These are phyloP conservation scores for Aureobasidium sp. DNA, from an alignment of 2,329 filamentous ascomycete species.

Conservation along the genomic window DNA sequence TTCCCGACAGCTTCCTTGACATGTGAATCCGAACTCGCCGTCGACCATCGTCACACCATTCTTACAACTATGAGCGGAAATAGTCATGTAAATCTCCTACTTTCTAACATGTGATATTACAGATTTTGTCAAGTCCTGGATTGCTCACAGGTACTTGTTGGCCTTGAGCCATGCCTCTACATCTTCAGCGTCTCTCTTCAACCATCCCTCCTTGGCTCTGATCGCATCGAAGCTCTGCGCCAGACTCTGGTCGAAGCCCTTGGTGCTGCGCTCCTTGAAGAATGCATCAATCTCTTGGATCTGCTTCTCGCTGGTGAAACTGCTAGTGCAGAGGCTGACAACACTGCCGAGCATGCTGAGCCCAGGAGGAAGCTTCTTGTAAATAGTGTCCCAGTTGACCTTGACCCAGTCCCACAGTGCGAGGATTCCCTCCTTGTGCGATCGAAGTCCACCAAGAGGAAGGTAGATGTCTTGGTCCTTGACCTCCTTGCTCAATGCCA, in stretches of 20 bases:
- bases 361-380: slow-evolving; percentile 73
- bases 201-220: slow-evolving; percentile 73
- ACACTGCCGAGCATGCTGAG: slow-evolving; percentile 78
- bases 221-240: slow-evolving; percentile 85
- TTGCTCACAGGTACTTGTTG: slow-evolving; percentile 48
- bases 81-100: neutral
- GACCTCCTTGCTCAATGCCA: slow-evolving; percentile 71
- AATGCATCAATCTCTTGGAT: slow-evolving; percentile 68
- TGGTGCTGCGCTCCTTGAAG: slow-evolving; percentile 74
- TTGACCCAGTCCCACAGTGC: slow-evolving; percentile 78
- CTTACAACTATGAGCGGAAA: neutral
- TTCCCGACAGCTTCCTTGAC: neutral
- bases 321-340: slow-evolving; percentile 70
- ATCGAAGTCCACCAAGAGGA: slow-evolving; percentile 68
- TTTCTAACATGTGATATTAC: neutral
- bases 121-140: neutral
- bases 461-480: slow-evolving; percentile 94
- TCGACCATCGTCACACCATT: neutral
- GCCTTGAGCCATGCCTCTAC: slow-evolving; percentile 64
- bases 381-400: slow-evolving; percentile 77
- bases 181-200: slow-evolving; percentile 66
- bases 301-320: slow-evolving; percentile 71
- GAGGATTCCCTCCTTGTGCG: slow-evolving; percentile 66
- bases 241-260: slow-evolving; percentile 76
- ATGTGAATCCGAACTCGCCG: neutral